Evolutionary conservation across 805 yeast species (phyloP).

Genomic region (Pichia californica): DNA sequence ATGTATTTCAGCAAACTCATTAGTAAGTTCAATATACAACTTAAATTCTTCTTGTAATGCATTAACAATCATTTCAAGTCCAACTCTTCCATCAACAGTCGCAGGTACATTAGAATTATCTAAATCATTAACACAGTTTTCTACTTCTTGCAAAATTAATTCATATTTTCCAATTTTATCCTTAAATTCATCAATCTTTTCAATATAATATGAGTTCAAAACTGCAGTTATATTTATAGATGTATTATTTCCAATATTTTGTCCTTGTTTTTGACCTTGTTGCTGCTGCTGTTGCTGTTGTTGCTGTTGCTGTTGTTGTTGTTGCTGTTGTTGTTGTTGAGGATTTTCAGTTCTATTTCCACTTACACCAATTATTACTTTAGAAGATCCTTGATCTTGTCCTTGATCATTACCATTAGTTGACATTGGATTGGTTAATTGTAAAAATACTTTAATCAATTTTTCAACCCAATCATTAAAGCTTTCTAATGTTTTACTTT

Average conservation of each 20-base stretch:
- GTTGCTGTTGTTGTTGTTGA: constrained; percentile 17
- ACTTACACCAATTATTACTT: constrained; percentile 27
- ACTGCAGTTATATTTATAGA: constrained; percentile 47
- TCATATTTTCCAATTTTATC: constrained; percentile 45
- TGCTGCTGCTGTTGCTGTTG: no score
- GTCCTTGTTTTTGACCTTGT: constrained; percentile 9
- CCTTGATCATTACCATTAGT: constrained; percentile 18
- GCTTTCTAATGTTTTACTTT: constrained; percentile 30
- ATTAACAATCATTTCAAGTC: constrained; percentile 46
- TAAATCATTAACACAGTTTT: constrained; percentile 55
- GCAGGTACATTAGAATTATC: constrained; percentile 31
- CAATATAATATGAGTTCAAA: constrained; percentile 44
- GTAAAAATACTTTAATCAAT: constrained; percentile 30
- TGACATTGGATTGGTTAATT: constrained; percentile 32
- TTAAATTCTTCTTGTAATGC: constrained; percentile 63
- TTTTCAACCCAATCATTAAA: constrained; percentile 36
- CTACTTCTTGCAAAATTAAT: constrained; percentile 47
- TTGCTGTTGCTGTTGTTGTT: constrained; percentile 13
- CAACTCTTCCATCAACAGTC: constrained; percentile 26
- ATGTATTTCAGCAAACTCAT: constrained; percentile 66
- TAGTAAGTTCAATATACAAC: constrained; percentile 69
- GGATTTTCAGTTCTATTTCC: constrained; percentile 21
- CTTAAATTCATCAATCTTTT: constrained; percentile 35
- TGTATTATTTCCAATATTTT: constrained; percentile 18
- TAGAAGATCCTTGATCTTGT: constrained; percentile 18